Evolutionary conservation across 2,329 filamentous ascomycete species (phyloP).

Genomic region (Exophiala oligosperma): DNA sequence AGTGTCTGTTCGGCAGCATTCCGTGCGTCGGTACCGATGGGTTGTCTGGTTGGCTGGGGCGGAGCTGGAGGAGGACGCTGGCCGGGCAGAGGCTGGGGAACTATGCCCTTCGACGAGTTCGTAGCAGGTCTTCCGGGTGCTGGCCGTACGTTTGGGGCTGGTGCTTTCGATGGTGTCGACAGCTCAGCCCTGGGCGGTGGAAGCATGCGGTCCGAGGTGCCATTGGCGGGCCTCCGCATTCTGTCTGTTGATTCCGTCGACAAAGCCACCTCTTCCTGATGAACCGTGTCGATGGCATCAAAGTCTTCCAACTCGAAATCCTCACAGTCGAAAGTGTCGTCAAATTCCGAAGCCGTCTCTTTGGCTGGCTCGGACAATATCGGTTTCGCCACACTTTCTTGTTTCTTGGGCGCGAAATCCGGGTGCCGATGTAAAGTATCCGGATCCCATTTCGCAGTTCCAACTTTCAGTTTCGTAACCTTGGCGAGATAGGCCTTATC

Average conservation of each 20-base stretch:
- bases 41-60: conserved; percentile 1
- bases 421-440: conserved; percentile 78
- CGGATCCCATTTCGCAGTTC: conserved; percentile 74
- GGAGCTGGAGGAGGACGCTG: conserved; percentile 12
- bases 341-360: conserved; percentile 29
- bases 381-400: conserved; percentile 46
- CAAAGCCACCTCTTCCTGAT: conserved; percentile 75
- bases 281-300: conserved; percentile 65
- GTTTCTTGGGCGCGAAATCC: conserved; percentile 66
- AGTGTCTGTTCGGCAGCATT: background rate
- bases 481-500: conserved; percentile 91
- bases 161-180: conserved; percentile 26
- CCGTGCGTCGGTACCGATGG: conserved; percentile 4
- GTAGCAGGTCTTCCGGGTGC: conserved; percentile 1
- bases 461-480: conserved; percentile 84
- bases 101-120: background rate
- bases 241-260: conserved; percentile 35
- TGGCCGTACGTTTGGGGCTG: conserved; percentile 1
- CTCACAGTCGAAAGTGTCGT: conserved; percentile 41
- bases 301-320: conserved; percentile 79
- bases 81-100: conserved; percentile 22
- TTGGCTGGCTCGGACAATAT: conserved; percentile 11
- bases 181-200: conserved; percentile 12
- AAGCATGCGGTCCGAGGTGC: conserved; percentile 15
- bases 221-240: conserved; percentile 22